phyloP scores from a whole-genome alignment of 352 stramenopile species.

The Chrysophaeum taylorii region DNA sequence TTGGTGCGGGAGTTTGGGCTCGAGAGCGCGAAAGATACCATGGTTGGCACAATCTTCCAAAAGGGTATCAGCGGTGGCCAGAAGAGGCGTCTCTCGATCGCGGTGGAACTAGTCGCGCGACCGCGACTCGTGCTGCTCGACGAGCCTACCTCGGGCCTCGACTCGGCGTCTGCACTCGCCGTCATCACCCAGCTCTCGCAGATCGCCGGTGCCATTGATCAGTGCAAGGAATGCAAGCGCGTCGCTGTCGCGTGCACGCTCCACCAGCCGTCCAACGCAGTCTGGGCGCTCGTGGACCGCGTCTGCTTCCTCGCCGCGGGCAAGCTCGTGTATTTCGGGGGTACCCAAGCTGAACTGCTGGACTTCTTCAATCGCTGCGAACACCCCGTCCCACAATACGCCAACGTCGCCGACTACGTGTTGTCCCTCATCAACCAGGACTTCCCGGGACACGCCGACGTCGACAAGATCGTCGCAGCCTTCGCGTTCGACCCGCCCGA shows the following conservation, averaged over 20 bases:
- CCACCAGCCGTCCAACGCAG: not conserved
- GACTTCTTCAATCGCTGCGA: conserved; percentile 39
- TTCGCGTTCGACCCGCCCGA: not conserved
- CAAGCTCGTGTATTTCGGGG: conserved; percentile 25
- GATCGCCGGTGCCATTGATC: too few relatives aligned
- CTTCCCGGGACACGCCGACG: not conserved
- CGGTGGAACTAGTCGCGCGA: conserved; percentile 42
- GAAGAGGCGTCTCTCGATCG: conserved; percentile 45
- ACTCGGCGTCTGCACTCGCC: conserved; percentile 46
- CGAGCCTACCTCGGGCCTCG: conserved; percentile 72
- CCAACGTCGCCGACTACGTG: not conserved
- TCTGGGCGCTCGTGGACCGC: not conserved
- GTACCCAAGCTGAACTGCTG: conserved; percentile 25
- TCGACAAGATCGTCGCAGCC: not conserved
- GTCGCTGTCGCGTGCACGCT: not conserved
- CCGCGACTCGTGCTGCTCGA: conserved; percentile 48
- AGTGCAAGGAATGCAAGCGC: too few relatives aligned
- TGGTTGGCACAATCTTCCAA: not conserved
- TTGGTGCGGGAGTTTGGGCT: not conserved
- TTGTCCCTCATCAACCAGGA: not conserved
- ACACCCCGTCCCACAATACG: not conserved
- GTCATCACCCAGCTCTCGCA: conserved; percentile 57
- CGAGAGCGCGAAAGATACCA: not conserved
- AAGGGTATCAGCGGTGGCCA: conserved; percentile 45
- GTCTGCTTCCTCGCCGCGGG: not conserved